phyloP scores from a whole-genome alignment of 129 eudicot species.

The Silybum marianum region DNA sequence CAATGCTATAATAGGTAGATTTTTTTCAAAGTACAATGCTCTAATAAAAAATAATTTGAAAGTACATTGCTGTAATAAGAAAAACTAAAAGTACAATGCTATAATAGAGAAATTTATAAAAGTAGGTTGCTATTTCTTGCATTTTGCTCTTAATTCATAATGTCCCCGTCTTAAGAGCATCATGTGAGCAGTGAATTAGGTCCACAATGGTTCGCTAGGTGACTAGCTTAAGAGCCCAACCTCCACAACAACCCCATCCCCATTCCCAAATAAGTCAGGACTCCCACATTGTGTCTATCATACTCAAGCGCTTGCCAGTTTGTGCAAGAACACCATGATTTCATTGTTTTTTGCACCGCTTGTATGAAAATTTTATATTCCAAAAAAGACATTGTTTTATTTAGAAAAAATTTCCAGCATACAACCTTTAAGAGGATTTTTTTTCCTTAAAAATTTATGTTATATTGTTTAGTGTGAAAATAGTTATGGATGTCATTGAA shows the following conservation, averaged over 20 bases:
- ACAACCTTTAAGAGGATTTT: too few species aligned
- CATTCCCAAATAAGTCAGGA: background rate
- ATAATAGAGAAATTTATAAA: too few species aligned
- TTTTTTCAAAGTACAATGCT: too few species aligned
- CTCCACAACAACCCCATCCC: too few species aligned
- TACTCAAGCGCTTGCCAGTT: background rate
- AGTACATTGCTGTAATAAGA: too few species aligned
- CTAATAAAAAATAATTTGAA: too few species aligned
- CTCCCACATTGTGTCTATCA: background rate
- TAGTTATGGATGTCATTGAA: too few species aligned
- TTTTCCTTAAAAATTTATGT: too few species aligned
- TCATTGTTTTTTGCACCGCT: background rate
- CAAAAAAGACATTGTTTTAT: background rate
- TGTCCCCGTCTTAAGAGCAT: background rate
- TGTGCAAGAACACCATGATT: background rate
- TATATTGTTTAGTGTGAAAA: too few species aligned
- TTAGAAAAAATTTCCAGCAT: background rate
- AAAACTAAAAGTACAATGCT: too few species aligned
- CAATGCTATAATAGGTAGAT: too few species aligned
- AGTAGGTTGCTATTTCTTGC: too few species aligned
- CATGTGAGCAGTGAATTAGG: background rate
- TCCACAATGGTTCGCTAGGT: background rate
- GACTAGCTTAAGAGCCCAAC: background rate
- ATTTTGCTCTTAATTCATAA: background rate
- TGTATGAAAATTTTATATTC: background rate